Base-by-base conservation (phyloP, 2,329 filamentous ascomycete species). In the Colletotrichum sp. region DNA sequence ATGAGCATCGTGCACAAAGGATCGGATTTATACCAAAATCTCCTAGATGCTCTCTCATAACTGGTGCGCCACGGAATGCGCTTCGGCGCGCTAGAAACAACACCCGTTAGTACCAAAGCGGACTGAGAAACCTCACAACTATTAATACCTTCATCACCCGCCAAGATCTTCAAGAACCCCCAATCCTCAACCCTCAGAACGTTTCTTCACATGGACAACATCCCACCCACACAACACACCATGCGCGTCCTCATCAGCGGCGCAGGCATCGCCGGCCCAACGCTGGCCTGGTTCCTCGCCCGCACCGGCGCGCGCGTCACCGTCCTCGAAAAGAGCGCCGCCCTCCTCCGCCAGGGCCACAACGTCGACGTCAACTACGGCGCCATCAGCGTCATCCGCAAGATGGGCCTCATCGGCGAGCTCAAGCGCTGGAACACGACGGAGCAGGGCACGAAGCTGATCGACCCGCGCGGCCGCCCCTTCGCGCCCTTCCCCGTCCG, bases 391-490 rank as follows among this genome's bases (percentile, higher is more conserved):
- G 91, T 77, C 80, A 39, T 73, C 29, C 15, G 39, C 12, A 73
- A 64, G 57, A 84, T 88, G 80, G 86, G 86, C 0, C 80, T 89
- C 22, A 76, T 86, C 11, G 80, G 81, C 1, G 79, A 80, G 1
- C 79, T 89, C 6, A 83, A 83, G 9, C 80, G 77, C n/a, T 84
- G 81, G 30, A 78, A 80, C 3, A 88, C 90, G 19, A 79, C 86
- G 13, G 89, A 93, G 82, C 71, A 82, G 62, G 91, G 91, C 5
- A 49, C 90, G 1, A 79, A 85, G 39, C 77, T 90, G 25, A 84
- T 91, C 30, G 85, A 90, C 79, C 74, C 78, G 0, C 71, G 80
- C 0, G 87, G 87, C 65, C 80, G 79, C 1, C 69, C 79, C 4
- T 80, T 82, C 49, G 90, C 87, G 25, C 82, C 80, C 7, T 83